Evolutionary conservation across 129 eudicot species (phyloP).

Genomic region (Smallanthus sonchifolius): DNA sequence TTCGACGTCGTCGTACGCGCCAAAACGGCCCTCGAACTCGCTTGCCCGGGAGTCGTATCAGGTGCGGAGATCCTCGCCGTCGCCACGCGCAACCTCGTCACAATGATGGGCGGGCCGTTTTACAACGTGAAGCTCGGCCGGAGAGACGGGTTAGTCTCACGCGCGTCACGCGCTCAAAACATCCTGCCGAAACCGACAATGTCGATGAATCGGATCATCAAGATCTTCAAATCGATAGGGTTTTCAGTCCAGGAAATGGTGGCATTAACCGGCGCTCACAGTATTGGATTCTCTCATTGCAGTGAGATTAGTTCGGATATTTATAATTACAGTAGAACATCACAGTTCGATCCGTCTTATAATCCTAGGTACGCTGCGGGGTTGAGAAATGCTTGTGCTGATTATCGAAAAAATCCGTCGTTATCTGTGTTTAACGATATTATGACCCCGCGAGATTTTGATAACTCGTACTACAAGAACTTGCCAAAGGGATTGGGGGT

Average conservation of each 20-base stretch:
- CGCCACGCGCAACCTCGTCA: slow-evolving; percentile 56
- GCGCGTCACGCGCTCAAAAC: slow-evolving; percentile 34
- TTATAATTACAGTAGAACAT: slow-evolving; percentile 42
- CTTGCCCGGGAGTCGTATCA: slow-evolving; percentile 73
- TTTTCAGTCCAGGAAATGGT: slow-evolving; percentile 64
- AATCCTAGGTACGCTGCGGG: slow-evolving; percentile 57
- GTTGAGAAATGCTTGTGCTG: slow-evolving; percentile 45
- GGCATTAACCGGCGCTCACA: slow-evolving; percentile 63
- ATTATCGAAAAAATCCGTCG: slow-evolving; percentile 45
- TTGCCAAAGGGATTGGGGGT: slow-evolving; percentile 66
- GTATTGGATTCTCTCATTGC: slow-evolving; percentile 74
- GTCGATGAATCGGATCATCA: slow-evolving; percentile 45
- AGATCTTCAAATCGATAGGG: slow-evolving; percentile 37
- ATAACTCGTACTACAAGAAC: slow-evolving; percentile 55
- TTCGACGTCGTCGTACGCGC: slow-evolving; percentile 76
- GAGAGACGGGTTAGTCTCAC: slow-evolving; percentile 41
- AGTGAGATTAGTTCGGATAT: slow-evolving; percentile 45
- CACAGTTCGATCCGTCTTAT: slow-evolving; percentile 45
- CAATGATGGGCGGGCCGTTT: slow-evolving; percentile 62
- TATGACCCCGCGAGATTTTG: slow-evolving; percentile 68
- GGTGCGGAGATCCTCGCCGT: slow-evolving; percentile 75
- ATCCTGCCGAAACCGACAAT: slow-evolving; percentile 49
- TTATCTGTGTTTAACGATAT: slow-evolving; percentile 70
- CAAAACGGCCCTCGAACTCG: slow-evolving; percentile 69
- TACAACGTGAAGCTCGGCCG: slow-evolving; percentile 58